Evolutionary conservation across 768 basidiomycete species (phyloP).

Genomic region (Phallus indusiatus): DNA sequence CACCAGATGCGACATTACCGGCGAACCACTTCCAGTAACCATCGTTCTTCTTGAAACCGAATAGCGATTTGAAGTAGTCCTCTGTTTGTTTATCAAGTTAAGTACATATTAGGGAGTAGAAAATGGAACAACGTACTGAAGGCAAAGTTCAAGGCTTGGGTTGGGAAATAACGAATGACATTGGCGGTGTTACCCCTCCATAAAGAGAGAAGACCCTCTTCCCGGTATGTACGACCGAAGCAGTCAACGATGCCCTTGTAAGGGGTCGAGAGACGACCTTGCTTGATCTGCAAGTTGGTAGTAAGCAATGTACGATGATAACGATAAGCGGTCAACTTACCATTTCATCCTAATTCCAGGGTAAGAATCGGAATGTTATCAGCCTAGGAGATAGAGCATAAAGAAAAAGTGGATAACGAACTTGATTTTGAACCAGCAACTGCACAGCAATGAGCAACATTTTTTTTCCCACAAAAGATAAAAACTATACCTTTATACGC

Average conservation of each 20-base stretch:
- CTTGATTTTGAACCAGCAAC: constrained; percentile 92
- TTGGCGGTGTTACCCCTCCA: constrained; percentile 99
- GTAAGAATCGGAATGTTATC: not conserved
- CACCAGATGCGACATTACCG: constrained; percentile 97
- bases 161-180: constrained; percentile 99
- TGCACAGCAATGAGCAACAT: not conserved
- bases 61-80: constrained; percentile 98
- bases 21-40: constrained; percentile 99
- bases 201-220: constrained; percentile 91
- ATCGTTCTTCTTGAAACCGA: constrained; percentile 96
- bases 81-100: constrained; percentile 34
- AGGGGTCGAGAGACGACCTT: constrained; percentile 90
- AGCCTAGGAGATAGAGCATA: not conserved
- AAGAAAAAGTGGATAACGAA: not conserved
- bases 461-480: constrained; percentile 1
- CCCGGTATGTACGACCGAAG: constrained; percentile 82
- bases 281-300: constrained; percentile 69
- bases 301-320: not conserved
- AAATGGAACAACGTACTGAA: constrained; percentile 67
- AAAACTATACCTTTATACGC: constrained; percentile 71
- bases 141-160: constrained; percentile 98
- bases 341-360: constrained; percentile 83
- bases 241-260: constrained; percentile 97
- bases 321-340: constrained; percentile 28
- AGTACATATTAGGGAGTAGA: not conserved